Evolutionary conservation across 78 protist genomes (phyloP).

Genomic region (Dictyostelium citrinum): DNA sequence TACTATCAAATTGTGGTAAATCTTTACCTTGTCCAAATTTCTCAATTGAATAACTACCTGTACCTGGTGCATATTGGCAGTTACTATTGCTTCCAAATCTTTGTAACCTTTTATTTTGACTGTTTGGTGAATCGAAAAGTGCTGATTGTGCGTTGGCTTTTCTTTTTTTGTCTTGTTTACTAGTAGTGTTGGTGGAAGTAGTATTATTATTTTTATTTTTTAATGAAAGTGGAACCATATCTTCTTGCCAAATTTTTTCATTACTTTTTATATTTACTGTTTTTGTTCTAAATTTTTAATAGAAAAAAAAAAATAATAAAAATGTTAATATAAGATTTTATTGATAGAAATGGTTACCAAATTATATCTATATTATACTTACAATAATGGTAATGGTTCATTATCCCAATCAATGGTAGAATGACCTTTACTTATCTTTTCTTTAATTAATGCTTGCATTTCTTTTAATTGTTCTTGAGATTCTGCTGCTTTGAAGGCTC

Average conservation of each 20-base stretch:
- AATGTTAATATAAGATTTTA: not conserved
- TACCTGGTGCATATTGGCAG: not conserved
- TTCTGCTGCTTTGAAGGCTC: slow-evolving; percentile 9
- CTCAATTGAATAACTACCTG: not conserved
- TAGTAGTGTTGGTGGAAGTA: not conserved
- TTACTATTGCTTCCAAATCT: not conserved
- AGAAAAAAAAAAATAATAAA: not conserved
- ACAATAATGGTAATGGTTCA: slow-evolving; percentile 26
- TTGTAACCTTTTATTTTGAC: slow-evolving; percentile 11
- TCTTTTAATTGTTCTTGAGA: slow-evolving; percentile 39
- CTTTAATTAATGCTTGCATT: slow-evolving; percentile 20
- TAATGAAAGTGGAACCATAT: slow-evolving; percentile 34
- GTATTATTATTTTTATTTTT: not conserved
- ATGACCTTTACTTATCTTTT: not conserved
- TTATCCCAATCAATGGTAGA: slow-evolving; percentile 51
- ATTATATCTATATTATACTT: not conserved
- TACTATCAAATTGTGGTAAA: too few species aligned
- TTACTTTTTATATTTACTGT: not conserved
- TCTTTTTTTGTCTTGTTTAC: slow-evolving; percentile 5
- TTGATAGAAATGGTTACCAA: not conserved
- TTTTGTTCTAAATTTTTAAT: not conserved
- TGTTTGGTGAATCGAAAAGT: not conserved
- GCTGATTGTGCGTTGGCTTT: slow-evolving; percentile 16
- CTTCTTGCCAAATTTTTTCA: not conserved
- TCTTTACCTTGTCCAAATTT: not conserved